Conservation (phyloP, 2,329 filamentous ascomycete genomes). For the Trichoderma brevicompactum region DNA sequence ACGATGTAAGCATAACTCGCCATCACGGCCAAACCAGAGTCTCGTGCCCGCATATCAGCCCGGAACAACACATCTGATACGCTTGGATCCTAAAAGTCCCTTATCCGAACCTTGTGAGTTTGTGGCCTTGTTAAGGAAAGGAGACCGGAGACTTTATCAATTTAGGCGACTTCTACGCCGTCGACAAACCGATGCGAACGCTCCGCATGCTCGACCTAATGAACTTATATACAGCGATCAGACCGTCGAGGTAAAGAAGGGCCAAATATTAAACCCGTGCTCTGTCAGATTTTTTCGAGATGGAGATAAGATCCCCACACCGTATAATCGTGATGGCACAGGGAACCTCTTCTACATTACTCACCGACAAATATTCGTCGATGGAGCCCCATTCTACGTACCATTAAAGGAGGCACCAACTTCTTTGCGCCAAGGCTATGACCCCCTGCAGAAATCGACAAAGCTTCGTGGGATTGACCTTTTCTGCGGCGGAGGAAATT, state of each 20-base stretch:
- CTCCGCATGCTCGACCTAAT: conserved; percentile 51
- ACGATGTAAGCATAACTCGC: conserved; percentile 50
- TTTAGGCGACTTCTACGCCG: conserved; percentile 61
- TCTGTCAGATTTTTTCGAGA: conserved; percentile 59
- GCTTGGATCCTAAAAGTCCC: conserved; percentile 37
- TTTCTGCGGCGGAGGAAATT: conserved; percentile 78
- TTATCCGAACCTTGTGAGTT: conserved; percentile 67
- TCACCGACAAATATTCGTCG: conserved; percentile 36
- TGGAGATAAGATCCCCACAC: conserved; percentile 55
- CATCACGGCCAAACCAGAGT: conserved; percentile 16
- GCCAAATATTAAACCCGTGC: conserved; percentile 60
- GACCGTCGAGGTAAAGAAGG: conserved; percentile 43
- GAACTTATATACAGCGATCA: conserved; percentile 62
- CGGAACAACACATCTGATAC: conserved; percentile 65
- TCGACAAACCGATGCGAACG: conserved; percentile 42
- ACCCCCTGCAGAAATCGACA: conserved; percentile 45
- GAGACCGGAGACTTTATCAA: conserved; percentile 34
- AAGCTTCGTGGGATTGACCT: conserved; percentile 68
- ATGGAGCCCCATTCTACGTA: conserved; percentile 33
- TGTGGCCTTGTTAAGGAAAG: conserved; percentile 39
- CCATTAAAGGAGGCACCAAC: conserved; percentile 44
- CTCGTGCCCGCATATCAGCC: conserved; percentile 42
- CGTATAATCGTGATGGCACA: conserved; percentile 68
- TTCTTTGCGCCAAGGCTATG: conserved; percentile 59
- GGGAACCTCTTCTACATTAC: conserved; percentile 70